Evolutionary conservation across 2,329 filamentous ascomycete species (phyloP), one percentile per base, ranked within the genome.

Genomic region (Aplosporella prunicola): DNA sequence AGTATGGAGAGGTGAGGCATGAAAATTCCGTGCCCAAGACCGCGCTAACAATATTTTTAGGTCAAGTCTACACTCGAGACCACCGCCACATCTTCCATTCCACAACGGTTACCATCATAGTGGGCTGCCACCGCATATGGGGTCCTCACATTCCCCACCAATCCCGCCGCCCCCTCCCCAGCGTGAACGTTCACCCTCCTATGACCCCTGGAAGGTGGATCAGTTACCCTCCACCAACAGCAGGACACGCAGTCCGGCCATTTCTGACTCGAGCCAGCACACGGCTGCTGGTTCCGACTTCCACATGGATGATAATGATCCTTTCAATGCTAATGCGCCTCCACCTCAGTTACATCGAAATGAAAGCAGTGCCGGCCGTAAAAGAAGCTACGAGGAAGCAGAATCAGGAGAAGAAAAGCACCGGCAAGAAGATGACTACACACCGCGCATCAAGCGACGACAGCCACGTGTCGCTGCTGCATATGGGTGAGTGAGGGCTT

Each of bases 381-480:
- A 61, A 42, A 51, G 58, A 30, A 58, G 56, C 35, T 57, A 58
- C 26, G 55, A 56, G 25, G 56, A 60, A 23, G 50, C 52, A 5
- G 53, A 58, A 16, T 30, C 31, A 3, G 48, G 51, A 20, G 48
- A 57, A 18, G 52, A 50, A 20, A 46, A 48, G n/a, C 29, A 46
- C 33, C 51, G 50, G 16, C 57, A 59, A 41, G 51, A 55, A n/a
- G 57, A 60, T 15, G 56, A 60, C 25, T 46, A 56, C 22, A 50
- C 51, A 11, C 57, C 52, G 42, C 52, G 57, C 11, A 32, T 41
- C 34, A 61, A 61, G 42, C 46, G 57, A 34, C 53, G 55, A 30
- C 44, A 45, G 17, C 51, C 54, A 17, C 51, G 55, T 38, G 53
- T 57, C 7, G 57, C 53, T 40, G 47, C 55, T 30, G 57, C 51